Evolutionary conservation across 2,329 filamentous ascomycete genomes (phyloP), one percentile per base, ranked within the genome.

Genomic region (Penicillium sp.): DNA sequence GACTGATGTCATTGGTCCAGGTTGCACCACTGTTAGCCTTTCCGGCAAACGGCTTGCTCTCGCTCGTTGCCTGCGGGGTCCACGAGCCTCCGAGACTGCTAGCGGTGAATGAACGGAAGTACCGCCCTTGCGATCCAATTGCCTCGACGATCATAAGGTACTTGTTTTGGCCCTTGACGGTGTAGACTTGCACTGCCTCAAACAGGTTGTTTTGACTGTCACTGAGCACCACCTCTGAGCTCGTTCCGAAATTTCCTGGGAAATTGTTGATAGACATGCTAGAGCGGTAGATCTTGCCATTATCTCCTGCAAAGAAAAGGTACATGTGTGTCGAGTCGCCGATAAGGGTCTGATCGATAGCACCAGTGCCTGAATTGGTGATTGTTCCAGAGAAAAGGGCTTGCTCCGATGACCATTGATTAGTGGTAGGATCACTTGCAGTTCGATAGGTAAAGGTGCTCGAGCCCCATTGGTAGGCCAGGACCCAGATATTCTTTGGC

Each of bases 1-100:
- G 85, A 67, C 83, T 86, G 69, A 89, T 88, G 58, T 88, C 85
- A 68, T 87, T 83, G 47, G 85, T 87, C 86, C 86, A 89, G 21
- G 79, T 80, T 1, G 84, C 84, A 37, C 84, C 86, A 50, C 81
- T 87, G 74, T 88, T 89, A 26, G 80, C 83, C 75, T 86, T 86
- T 64, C 87, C 84, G 16, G 86, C 86, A 59, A 89, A 89, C 0
- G 87, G 85, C n/a, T 71, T 75, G 63, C 66, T 71, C 75, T 88
- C 86, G 16, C 66, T 79, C 1, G 76, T 75, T 2, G 85, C 83
- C 65, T 88, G 81, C 9, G 80, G 62, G 0, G 83, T 86, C 86
- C 86, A 89, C 5, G 70, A 50, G 8, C 86, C 87, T 33, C 69
- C 33, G 6, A 37, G 33, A n/a, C 33, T 37, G 33, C 16, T n/a